Percentiles rank a stretch among this genome's conserved stretches.
These are phyloP conservation scores for Gaeumannomyces tritici DNA, from an alignment of 2,329 filamentous ascomycete genomes.

Conservation along the genomic window DNA sequence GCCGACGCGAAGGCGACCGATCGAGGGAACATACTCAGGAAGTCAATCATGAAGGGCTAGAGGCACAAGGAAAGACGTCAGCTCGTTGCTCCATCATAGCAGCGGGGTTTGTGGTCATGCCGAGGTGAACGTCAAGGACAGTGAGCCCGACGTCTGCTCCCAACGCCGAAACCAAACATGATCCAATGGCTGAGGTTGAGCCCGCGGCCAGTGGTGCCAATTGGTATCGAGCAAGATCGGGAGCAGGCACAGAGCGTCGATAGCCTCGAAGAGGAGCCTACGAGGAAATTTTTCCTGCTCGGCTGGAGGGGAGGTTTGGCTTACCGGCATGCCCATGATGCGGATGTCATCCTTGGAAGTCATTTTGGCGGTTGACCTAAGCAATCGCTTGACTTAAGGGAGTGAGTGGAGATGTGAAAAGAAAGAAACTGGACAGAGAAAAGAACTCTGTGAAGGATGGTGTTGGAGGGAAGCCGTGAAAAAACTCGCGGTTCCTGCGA, in stretches of 20 bases:
- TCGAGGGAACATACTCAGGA: constrained; percentile 74
- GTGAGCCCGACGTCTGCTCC: not conserved
- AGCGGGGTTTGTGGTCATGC: not conserved
- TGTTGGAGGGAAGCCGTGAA: constrained; percentile 19
- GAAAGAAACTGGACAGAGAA: constrained; percentile 29
- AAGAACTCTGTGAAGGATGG: constrained; percentile 10
- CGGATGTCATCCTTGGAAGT: constrained; percentile 43
- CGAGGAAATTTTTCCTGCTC: not conserved
- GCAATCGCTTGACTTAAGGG: constrained; percentile 36
- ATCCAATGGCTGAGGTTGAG: not conserved
- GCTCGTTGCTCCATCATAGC: not conserved
- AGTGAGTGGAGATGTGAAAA: constrained; percentile 52
- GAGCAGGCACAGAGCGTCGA: not conserved
- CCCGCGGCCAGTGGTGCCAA: constrained; percentile 8
- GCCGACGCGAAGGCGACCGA: not conserved
- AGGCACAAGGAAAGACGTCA: not conserved
- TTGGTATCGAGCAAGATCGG: constrained; percentile 6
- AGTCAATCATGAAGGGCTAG: constrained; percentile 92
- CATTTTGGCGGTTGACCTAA: constrained; percentile 40
- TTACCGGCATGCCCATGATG: constrained; percentile 61
- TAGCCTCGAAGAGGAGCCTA: not conserved
- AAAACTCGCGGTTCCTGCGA: constrained; percentile 32
- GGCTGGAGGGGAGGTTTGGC: constrained; percentile 12
- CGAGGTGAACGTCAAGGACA: not conserved
- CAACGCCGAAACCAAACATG: constrained; percentile 1